phyloP scores from a whole-genome alignment of 2,329 filamentous ascomycete genomes.

The Torrubiella hemipterigena region DNA sequence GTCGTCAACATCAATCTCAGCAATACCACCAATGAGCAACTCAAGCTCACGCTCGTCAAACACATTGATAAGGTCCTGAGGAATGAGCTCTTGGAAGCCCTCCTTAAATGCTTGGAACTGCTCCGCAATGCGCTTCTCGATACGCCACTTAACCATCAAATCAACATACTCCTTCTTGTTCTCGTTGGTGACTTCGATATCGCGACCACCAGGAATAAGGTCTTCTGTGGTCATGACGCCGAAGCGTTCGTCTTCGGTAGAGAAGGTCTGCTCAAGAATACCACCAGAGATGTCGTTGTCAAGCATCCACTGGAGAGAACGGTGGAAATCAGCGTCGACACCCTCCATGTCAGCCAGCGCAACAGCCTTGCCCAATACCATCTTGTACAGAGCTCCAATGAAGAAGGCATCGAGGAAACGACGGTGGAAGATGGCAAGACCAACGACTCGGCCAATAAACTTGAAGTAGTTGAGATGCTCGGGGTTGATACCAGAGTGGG shows the following conservation, averaged over 20 bases:
- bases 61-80: conserved; percentile 90
- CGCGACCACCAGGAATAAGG: conserved; percentile 74
- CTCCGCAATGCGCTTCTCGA: conserved; percentile 94
- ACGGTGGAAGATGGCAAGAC: conserved; percentile 93
- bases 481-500: conserved; percentile 96
- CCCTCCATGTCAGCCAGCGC: conserved; percentile 94
- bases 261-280: conserved; percentile 90
- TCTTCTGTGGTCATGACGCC: conserved; percentile 91
- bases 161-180: conserved; percentile 99
- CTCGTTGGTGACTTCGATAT: conserved; percentile 94
- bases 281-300: conserved; percentile 92
- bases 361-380: conserved; percentile 92
- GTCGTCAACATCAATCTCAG: conserved; percentile 98
- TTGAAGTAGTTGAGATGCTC: conserved; percentile 99
- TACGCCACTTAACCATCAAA: conserved; percentile 97
- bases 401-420: conserved; percentile 98
- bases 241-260: conserved; percentile 93
- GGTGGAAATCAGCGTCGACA: conserved; percentile 95
- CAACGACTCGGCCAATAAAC: conserved; percentile 95
- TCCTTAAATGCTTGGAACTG: conserved; percentile 97
- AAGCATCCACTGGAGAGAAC: conserved; percentile 92
- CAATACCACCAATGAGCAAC: conserved; percentile 92
- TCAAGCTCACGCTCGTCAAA: conserved; percentile 98
- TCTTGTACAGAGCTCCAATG: conserved; percentile 98
- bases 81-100: conserved; percentile 95